Conservation (phyloP, 345 rosid genomes). For the Isatis tinctoria region DNA sequence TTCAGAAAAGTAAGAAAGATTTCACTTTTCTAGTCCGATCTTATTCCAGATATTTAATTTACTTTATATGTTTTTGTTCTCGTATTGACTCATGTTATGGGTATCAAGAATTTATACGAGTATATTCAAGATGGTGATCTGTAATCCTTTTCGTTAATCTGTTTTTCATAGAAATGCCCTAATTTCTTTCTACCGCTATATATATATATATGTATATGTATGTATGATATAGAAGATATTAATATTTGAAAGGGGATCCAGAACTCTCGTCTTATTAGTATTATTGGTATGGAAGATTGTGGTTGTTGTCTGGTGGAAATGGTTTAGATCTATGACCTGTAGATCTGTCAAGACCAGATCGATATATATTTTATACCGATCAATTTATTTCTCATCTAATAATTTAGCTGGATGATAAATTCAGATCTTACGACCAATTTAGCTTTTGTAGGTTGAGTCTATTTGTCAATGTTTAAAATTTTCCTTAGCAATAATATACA, state of each 20-base stretch:
- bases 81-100: background rate
- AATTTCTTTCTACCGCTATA: background rate
- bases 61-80: background rate
- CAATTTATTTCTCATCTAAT: background rate
- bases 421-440: background rate
- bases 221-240: background rate
- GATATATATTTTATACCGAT: background rate
- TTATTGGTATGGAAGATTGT: constrained; percentile 15
- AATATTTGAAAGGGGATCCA: background rate
- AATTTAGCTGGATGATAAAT: background rate
- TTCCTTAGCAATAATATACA: background rate
- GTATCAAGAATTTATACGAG: background rate
- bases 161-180: constrained; percentile 1
- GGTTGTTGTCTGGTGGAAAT: constrained; percentile 10
- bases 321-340: constrained; percentile 9
- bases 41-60: background rate
- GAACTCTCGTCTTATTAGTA: background rate
- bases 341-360: constrained; percentile 12
- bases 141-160: background rate
- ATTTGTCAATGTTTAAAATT: background rate
- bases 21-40: background rate
- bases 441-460: background rate
- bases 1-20: background rate
- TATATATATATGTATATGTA: too few species aligned
- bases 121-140: background rate